Evolutionary conservation across 805 yeast species (phyloP).

Genomic region (Ogataea saltuana): DNA sequence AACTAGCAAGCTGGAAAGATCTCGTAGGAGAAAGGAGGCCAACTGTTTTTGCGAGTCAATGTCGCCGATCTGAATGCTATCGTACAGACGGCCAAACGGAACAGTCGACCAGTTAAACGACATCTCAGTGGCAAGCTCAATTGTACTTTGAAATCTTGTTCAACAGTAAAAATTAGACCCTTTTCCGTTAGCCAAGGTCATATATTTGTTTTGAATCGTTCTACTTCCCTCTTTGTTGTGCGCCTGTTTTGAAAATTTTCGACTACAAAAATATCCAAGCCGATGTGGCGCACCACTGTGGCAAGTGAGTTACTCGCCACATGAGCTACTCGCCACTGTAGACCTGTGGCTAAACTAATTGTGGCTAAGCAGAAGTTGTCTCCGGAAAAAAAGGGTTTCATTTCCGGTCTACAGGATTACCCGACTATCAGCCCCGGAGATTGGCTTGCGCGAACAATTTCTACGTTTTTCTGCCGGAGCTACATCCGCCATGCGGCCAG

Average conservation of each 20-base stretch:
- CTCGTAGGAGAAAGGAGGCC: slow-evolving; percentile 39
- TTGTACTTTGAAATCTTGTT: no score
- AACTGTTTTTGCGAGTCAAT: slow-evolving; percentile 17
- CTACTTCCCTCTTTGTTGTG: not conserved
- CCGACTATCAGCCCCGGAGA: no score
- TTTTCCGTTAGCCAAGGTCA: no score
- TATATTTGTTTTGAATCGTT: no score
- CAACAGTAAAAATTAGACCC: no score
- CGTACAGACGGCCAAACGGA: slow-evolving; percentile 46
- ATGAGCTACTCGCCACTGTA: no score
- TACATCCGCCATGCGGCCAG: no score
- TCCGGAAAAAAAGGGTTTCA: not conserved
- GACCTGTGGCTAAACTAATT: no score
- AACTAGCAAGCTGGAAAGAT: slow-evolving; percentile 44
- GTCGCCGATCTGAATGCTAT: slow-evolving; percentile 41
- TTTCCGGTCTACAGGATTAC: no score
- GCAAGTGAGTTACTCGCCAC: not conserved
- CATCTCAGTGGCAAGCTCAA: not conserved
- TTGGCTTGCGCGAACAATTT: not conserved
- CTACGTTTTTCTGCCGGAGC: no score
- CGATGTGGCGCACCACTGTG: no score
- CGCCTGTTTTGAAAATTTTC: not conserved
- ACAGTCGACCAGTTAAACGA: slow-evolving; percentile 40
- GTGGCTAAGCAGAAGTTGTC: no score
- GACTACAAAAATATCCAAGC: not conserved